A percentile compares a stretch with the other conserved stretches of the same genome.
These are phyloP conservation scores for Nakazawaea molendinolei DNA, from an alignment of 805 yeast species.

Conservation along the genomic window DNA sequence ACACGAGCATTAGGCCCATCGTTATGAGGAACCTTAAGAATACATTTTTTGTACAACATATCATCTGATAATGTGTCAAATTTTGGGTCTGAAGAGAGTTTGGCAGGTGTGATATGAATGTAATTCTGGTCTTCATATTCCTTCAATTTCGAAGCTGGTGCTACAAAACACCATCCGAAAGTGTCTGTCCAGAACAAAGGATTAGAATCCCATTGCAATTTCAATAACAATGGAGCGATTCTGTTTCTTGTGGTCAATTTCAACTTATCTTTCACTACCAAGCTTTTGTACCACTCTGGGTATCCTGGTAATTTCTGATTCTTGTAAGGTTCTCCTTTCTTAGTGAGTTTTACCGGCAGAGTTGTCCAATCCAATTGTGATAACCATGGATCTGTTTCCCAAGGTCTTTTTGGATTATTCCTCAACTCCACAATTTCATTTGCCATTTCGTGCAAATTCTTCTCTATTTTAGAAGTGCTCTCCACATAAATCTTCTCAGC, in stretches of 20 bases:
- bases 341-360: slow-evolving; percentile 51
- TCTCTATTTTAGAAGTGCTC: slow-evolving; percentile 48
- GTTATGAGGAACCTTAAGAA: slow-evolving; percentile 81
- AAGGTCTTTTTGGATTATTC: slow-evolving; percentile 33
- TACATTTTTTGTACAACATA: slow-evolving; percentile 14
- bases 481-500: slow-evolving; percentile 66
- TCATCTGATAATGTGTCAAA: slow-evolving; percentile 11
- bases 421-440: slow-evolving; percentile 45
- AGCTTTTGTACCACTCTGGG: slow-evolving; percentile 87
- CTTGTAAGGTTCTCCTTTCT: slow-evolving; percentile 61
- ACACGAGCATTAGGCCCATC: slow-evolving; percentile 73
- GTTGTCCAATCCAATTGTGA: slow-evolving; percentile 85
- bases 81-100: slow-evolving; percentile 14
- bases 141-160: slow-evolving; percentile 32
- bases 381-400: slow-evolving; percentile 77
- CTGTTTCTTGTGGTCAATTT: slow-evolving; percentile 68
- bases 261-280: slow-evolving; percentile 34
- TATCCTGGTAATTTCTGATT: slow-evolving; percentile 81
- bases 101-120: slow-evolving; percentile 15
- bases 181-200: slow-evolving; percentile 78
- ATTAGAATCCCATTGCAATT: slow-evolving; percentile 76
- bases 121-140: slow-evolving; percentile 34
- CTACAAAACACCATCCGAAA: slow-evolving; percentile 86
- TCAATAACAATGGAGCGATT: slow-evolving; percentile 66
- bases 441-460: slow-evolving; percentile 53